These are phyloP conservation scores for Coemansia aciculifera DNA, from an alignment of 192 early-diverging fungal genomes.

Conservation along the genomic window DNA sequence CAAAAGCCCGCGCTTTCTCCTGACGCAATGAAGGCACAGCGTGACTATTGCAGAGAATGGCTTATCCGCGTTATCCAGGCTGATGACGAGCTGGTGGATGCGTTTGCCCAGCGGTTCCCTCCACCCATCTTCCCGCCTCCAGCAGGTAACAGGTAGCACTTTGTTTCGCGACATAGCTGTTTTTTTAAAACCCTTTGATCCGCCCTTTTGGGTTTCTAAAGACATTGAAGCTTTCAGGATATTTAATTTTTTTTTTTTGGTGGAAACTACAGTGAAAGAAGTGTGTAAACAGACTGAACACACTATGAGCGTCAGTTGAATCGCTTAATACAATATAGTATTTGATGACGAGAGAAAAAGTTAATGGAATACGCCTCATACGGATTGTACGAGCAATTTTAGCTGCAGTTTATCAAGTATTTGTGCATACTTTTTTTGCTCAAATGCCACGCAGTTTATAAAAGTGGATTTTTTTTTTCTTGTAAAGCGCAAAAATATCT, in stretches of 20 bases:
- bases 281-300: too few relatives aligned
- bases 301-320: too few relatives aligned
- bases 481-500: neutral
- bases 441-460: too few relatives aligned
- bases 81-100: slow-evolving; percentile 55
- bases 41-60: slow-evolving; percentile 53
- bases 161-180: neutral
- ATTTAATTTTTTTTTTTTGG: too few relatives aligned
- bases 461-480: too few relatives aligned
- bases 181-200: too few relatives aligned
- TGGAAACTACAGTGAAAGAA: too few relatives aligned
- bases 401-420: too few relatives aligned
- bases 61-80: slow-evolving; percentile 51
- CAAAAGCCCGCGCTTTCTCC: slow-evolving; percentile 2
- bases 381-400: too few relatives aligned
- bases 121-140: slow-evolving; percentile 36
- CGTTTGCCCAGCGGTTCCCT: slow-evolving; percentile 52
- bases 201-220: neutral
- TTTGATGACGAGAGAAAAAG: neutral
- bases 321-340: too few relatives aligned
- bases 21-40: slow-evolving; percentile 30
- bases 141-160: slow-evolving; percentile 1
- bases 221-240: neutral
- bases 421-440: too few relatives aligned
- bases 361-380: neutral